Percentiles rank a stretch among this genome's conserved stretches.
Conservation (phyloP, 164 flowering plant genomes). For the Paratinospora sagittata region DNA sequence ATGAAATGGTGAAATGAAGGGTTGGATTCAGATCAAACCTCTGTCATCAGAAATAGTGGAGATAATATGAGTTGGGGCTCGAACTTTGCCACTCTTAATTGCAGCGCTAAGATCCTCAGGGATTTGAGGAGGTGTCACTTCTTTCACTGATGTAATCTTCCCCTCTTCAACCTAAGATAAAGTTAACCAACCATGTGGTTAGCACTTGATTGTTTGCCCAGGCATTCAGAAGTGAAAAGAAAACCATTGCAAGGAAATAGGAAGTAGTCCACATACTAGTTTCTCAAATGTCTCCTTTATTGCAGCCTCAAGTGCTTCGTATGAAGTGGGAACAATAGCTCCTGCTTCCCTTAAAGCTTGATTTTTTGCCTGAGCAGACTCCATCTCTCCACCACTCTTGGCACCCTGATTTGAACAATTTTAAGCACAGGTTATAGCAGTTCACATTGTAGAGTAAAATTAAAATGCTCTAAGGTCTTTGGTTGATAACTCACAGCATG, state of each 20-base stretch:
- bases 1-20: too few relatives aligned
- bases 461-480: background rate
- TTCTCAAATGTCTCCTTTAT: constrained; percentile 91
- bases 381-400: too few relatives aligned
- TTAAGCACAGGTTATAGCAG: constrained; percentile 1
- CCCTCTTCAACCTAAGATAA: constrained; percentile 63
- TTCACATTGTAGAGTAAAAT: background rate
- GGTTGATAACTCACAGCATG: constrained; percentile 81
- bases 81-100: constrained; percentile 96
- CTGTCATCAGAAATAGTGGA: too few relatives aligned
- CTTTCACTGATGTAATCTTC: constrained; percentile 70
- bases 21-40: too few relatives aligned
- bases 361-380: too few relatives aligned
- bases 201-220: background rate
- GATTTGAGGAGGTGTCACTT: constrained; percentile 82
- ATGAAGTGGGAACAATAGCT: too few relatives aligned
- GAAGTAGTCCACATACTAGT: constrained; percentile 43
- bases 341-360: too few relatives aligned
- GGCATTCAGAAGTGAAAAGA: background rate
- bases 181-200: background rate
- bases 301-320: constrained; percentile 77
- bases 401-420: too few relatives aligned
- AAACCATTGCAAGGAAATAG: too few relatives aligned
- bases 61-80: constrained; percentile 97
- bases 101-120: constrained; percentile 96